phyloP scores from a whole-genome alignment of 768 basidiomycete genomes.

The Boletales sp. region DNA sequence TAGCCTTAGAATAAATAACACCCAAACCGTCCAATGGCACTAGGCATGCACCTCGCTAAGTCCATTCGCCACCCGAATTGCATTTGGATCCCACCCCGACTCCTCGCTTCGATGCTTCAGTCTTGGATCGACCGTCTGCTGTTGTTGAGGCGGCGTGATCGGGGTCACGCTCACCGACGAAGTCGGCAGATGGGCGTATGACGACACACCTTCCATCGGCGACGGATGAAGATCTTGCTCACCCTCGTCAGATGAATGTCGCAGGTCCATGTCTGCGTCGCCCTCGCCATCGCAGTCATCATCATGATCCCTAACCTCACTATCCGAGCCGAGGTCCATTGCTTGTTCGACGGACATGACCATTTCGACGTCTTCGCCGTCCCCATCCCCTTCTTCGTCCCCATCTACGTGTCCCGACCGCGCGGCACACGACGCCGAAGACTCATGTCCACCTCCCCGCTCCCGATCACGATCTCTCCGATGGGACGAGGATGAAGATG shows the following conservation, averaged over 20 bases:
- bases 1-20: conserved; percentile 18
- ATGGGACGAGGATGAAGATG: conserved; percentile 19
- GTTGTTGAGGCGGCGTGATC: conserved; percentile 26
- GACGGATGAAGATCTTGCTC: conserved; percentile 28
- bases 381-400: conserved; percentile 9
- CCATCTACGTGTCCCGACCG: neutral
- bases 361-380: conserved; percentile 28
- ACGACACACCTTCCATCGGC: conserved; percentile 32
- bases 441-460: neutral
- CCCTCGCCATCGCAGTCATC: neutral
- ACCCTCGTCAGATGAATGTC: conserved; percentile 28
- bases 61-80: conserved; percentile 12
- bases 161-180: conserved; percentile 30
- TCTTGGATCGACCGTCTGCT: conserved; percentile 24
- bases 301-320: conserved; percentile 25
- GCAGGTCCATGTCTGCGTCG: conserved; percentile 20
- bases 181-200: conserved; percentile 20
- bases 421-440: conserved; percentile 5
- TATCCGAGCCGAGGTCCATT: conserved; percentile 42
- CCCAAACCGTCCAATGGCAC: neutral
- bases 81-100: conserved; percentile 25
- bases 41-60: conserved; percentile 18
- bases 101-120: conserved; percentile 31
- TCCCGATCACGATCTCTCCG: conserved; percentile 6
- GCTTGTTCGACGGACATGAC: conserved; percentile 42